Percentiles rank a stretch among this genome's conserved stretches.
Evolutionary conservation across 345 rosid genomes (phyloP).

Genomic region (Aquilaria malaccensis): DNA sequence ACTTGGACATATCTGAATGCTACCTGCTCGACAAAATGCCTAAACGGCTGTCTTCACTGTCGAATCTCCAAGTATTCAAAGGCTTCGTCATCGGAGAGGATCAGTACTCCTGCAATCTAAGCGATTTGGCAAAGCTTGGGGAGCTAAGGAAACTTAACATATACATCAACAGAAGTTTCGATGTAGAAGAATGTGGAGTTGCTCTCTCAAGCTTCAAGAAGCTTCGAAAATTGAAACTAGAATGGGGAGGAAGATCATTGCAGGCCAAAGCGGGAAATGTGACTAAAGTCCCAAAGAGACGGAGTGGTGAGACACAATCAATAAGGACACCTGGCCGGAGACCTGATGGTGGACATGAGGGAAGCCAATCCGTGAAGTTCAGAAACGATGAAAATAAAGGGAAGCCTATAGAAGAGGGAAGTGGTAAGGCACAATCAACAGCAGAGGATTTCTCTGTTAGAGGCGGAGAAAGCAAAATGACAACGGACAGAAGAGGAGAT

Average conservation of each 20-base stretch:
- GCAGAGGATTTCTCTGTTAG: too few relatives aligned
- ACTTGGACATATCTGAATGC: constrained; percentile 52
- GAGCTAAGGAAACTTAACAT: constrained; percentile 37
- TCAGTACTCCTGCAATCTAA: constrained; percentile 13
- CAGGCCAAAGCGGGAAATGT: not conserved
- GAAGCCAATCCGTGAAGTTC: not conserved
- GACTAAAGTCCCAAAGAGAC: not conserved
- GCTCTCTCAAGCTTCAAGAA: not conserved
- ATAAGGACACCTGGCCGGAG: not conserved
- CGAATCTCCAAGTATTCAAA: constrained; percentile 43
- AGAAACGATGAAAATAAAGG: not conserved
- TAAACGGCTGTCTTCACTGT: constrained; percentile 26
- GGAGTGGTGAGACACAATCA: too few relatives aligned
- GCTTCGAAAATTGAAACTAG: constrained; percentile 27
- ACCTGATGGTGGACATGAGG: not conserved
- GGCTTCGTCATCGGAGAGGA: constrained; percentile 48
- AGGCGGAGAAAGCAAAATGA: not conserved
- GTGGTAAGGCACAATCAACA: too few relatives aligned
- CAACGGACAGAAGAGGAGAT: not conserved
- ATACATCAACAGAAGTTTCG: constrained; percentile 11
- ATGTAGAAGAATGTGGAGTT: not conserved
- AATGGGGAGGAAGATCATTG: constrained; percentile 29
- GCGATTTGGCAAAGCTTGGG: constrained; percentile 8
- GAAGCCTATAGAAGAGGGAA: too few relatives aligned
- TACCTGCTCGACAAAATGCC: constrained; percentile 45